phyloP scores from a whole-genome alignment of 2,329 filamentous ascomycete species.

The Endocalyx cinctus region DNA sequence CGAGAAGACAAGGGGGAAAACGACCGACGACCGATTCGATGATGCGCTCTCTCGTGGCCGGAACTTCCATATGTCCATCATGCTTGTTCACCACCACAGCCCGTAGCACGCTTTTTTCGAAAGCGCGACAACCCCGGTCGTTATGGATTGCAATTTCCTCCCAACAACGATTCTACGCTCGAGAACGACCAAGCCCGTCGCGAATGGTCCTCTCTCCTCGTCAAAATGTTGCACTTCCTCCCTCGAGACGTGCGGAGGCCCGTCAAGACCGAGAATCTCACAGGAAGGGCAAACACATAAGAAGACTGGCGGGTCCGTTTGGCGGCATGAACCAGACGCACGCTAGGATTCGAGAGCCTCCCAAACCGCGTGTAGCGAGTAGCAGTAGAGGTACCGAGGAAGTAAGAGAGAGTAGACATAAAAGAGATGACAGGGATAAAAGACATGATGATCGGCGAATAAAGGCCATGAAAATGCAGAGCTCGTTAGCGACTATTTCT shows the following conservation, averaged over 20 bases:
- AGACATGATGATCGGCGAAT: constrained; percentile 39
- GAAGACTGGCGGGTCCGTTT: neutral
- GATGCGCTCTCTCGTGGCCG: neutral
- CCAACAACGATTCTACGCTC: neutral
- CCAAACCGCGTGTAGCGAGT: neutral
- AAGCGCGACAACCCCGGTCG: neutral
- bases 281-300: no score
- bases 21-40: no score
- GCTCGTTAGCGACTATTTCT: constrained; percentile 67
- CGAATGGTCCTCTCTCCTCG: neutral
- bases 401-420: no score
- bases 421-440: constrained; percentile 1
- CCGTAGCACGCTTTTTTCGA: neutral
- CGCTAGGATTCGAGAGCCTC: neutral
- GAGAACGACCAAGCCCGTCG: neutral
- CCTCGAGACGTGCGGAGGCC: no score
- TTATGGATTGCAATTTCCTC: no score
- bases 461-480: constrained; percentile 94
- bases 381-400: no score
- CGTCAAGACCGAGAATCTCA: neutral
- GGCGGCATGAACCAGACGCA: neutral
- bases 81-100: neutral
- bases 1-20: no score
- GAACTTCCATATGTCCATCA: neutral
- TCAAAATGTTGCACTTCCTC: neutral